These are phyloP conservation scores for Hyaloscypha hepaticicola DNA, from an alignment of 495 filamentous ascomycete species.

Conservation along the genomic window DNA sequence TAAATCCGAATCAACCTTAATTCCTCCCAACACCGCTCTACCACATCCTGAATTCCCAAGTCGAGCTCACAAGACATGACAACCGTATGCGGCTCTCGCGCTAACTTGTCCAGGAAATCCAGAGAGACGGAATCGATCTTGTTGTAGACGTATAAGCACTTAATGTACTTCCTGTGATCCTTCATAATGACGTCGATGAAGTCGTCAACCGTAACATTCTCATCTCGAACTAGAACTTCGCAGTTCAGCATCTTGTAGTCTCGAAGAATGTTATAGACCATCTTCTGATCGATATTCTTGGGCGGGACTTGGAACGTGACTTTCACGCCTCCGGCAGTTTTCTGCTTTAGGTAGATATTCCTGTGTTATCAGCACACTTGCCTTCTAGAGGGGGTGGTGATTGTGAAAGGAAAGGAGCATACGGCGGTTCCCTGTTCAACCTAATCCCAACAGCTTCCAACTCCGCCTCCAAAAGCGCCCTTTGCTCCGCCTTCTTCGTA, in stretches of 20 bases:
- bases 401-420: slow-evolving; percentile 33
- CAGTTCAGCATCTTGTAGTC: slow-evolving; percentile 99
- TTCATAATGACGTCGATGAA: slow-evolving; percentile 99
- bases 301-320: slow-evolving; percentile 91
- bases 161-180: slow-evolving; percentile 96
- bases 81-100: slow-evolving; percentile 86
- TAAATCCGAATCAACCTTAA: slow-evolving; percentile 88
- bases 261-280: slow-evolving; percentile 91
- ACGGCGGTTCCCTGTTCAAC: slow-evolving; percentile 90
- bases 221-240: slow-evolving; percentile 93
- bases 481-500: slow-evolving; percentile 94
- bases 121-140: slow-evolving; percentile 97
- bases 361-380: slow-evolving; percentile 40
- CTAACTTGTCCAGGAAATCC: slow-evolving; percentile 88
- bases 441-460: slow-evolving; percentile 96
- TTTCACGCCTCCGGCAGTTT: slow-evolving; percentile 98
- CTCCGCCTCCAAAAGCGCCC: slow-evolving; percentile 85
- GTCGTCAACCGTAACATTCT: slow-evolving; percentile 94
- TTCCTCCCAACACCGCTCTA: slow-evolving; percentile 95
- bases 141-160: slow-evolving; percentile 98
- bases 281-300: slow-evolving; percentile 92
- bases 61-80: slow-evolving; percentile 99
- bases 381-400: neutral
- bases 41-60: slow-evolving; percentile 92
- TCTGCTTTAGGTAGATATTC: slow-evolving; percentile 97